Evolutionary conservation across 768 basidiomycete species (phyloP), one percentile per base, ranked within the genome.

Genomic region (Sarcodon aspratus): DNA sequence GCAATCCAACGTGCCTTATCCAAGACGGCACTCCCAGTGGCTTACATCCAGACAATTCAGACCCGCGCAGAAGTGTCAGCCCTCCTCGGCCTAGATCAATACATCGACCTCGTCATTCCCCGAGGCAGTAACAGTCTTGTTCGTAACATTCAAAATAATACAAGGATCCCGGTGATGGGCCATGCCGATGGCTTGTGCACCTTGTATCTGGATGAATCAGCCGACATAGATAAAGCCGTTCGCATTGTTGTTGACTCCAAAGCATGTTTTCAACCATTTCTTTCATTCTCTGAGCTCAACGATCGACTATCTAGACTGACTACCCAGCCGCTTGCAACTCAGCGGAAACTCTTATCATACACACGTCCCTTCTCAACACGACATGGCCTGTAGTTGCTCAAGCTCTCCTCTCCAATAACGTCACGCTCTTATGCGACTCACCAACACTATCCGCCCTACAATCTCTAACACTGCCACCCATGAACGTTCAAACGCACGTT

Each of bases 281-380:
- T 46, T 33, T 11, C 33, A 11, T 47, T 31, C 34, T 42, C 17
- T 17, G 27, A 44, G 7, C 17, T 44, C 9, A 6, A 36, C 46
- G 7, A 44, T 13, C 21, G 12, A 15, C 5, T 46, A 7, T 33
- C 17, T 60, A 98, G 95, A 81, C 75, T 35, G 81, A 93, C 63
- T 99, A 98, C 64, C 90, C 94, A 33, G 89, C 96, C 12, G 96
- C 94, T 0, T 99, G 96, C 66, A 99, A 99, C 61, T 71, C 96
- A 1, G 80, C 74, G 8, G 96, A 99, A 63, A 96, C 86, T 0
- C 74, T 98, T 32, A 72, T 99, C 45, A 68, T 99, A 5, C 94
- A 99, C 64, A 71, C 77, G 52, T 76, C 75, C 7, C 63, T 90
- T 3, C 64, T 97, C 21, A 47, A 70, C 12, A 83, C 82, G 0